Evolutionary conservation across 2,329 filamentous ascomycete species (phyloP), one percentile per base, ranked within the genome.

Genomic region (Paecilomyces formosus): DNA sequence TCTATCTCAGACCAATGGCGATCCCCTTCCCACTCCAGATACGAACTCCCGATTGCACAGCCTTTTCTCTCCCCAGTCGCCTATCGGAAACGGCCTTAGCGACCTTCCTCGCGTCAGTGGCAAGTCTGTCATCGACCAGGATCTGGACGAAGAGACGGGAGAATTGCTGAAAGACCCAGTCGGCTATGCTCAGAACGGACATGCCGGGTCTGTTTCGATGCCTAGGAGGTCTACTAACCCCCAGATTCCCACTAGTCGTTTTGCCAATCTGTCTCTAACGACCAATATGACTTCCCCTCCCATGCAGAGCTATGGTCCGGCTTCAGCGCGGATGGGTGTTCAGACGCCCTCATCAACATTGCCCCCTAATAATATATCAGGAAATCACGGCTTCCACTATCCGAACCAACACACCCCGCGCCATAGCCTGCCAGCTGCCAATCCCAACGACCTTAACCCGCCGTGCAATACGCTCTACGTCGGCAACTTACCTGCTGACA

Each of bases 401-500:
- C 79, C 79, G 39, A 80, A 77, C 57, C 81, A 84, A 60, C 88
- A 83, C 64, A 72, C 80, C 78, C 62, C 82, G 80, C 67, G 77
- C n/a, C 85, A 85, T 62, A 88, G 87, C 61, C 89, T 91, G 62
- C 93, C 93, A 13, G 88, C 92, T 0, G 89, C 90, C 61, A 97
- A 97, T 65, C 93, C 92, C 0, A 92, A 93, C 12, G 93, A 99
- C 69, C 90, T 97, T 74, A 97, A 97, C 66, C 93, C 93, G 1
- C 94, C 94, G 0, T 97, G 94, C 82, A 97, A 99, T 71, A 99
- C 94, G 0, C 81, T 99, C 6, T 97, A 99, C 69, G 93, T 99
- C 21, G 93, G 94, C n/a, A 97, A 99, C 68, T 79, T 99, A 51
- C 94, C 93, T 0, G 85, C 92, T 58, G 90, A 96, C 70, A 95